Evolutionary conservation across 1,139 yeast species (phyloP).

Genomic region (Saccharomyces hybrid): DNA sequence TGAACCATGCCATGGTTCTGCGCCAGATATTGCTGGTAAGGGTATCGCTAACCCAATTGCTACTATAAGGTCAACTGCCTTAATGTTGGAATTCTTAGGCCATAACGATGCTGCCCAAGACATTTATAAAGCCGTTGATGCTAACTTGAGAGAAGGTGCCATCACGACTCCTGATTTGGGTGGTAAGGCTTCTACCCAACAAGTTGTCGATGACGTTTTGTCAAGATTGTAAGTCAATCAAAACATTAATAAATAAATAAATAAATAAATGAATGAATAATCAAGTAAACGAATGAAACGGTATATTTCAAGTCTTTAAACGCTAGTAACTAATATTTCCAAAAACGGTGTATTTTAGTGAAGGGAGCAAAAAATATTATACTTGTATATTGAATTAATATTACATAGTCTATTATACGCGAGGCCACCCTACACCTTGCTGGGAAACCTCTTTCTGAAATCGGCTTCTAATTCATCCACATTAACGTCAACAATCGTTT

Average conservation of each 20-base stretch:
- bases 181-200: constrained; percentile 77
- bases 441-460: constrained; percentile 18
- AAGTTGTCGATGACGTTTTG: constrained; percentile 72
- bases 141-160: constrained; percentile 72
- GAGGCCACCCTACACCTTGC: constrained; percentile 9
- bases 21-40: constrained; percentile 6
- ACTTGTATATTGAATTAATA: background rate
- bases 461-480: constrained; percentile 17
- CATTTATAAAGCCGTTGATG: constrained; percentile 91
- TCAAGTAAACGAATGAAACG: background rate
- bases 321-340: no score
- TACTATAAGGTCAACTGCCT: constrained; percentile 93
- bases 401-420: constrained; percentile 1
- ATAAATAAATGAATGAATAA: constrained; percentile 18
- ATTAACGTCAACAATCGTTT: constrained; percentile 9
- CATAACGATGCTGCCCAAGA: constrained; percentile 82
- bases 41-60: constrained; percentile 78
- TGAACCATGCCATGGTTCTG: constrained; percentile 96
- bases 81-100: constrained; percentile 96
- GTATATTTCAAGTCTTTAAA: no score
- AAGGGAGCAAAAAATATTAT: background rate
- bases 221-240: constrained; percentile 14
- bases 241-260: no score
- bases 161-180: constrained; percentile 94
- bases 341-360: no score